Evolutionary conservation across 202 grass and related monocot species (phyloP).

Genomic region (Sporobolus alterniflorus): DNA sequence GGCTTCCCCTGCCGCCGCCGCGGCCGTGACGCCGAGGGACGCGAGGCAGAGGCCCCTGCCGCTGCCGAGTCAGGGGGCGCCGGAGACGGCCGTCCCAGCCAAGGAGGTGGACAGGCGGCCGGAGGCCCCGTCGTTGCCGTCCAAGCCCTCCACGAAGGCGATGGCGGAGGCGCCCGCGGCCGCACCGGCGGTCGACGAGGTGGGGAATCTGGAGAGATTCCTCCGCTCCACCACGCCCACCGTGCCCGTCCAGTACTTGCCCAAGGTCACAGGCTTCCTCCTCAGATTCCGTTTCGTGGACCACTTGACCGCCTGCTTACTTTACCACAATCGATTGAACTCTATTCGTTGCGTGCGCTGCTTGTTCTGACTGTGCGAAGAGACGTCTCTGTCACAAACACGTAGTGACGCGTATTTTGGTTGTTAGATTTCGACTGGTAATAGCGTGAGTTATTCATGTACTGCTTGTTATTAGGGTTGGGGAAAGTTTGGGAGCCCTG

Average conservation of each 20-base stretch:
- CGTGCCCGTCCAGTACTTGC: conserved; percentile 58
- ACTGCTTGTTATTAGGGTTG: neutral
- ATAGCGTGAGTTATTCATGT: neutral
- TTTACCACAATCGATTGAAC: neutral
- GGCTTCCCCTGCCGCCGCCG: neutral
- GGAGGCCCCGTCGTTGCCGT: neutral
- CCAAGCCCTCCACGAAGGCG: neutral
- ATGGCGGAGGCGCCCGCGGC: neutral
- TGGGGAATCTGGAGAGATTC: conserved; percentile 66
- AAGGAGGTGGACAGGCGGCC: conserved; percentile 7
- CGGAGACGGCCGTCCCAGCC: neutral
- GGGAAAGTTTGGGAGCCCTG: conserved; percentile 2
- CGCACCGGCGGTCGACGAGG: neutral
- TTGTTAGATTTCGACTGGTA: neutral
- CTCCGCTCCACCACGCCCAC: conserved; percentile 61
- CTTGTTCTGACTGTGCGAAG: neutral
- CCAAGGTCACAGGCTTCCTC: conserved; percentile 45
- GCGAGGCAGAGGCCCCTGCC: conserved; percentile 21
- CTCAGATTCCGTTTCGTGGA: neutral
- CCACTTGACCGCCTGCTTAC: neutral
- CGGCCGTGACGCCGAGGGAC: neutral
- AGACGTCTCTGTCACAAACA: neutral
- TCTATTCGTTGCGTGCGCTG: neutral
- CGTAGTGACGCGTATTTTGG: neutral
- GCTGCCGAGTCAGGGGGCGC: neutral